Base-by-base conservation (phyloP, 108 stramenopile species). In the Discostella pseudostelligera region DNA sequence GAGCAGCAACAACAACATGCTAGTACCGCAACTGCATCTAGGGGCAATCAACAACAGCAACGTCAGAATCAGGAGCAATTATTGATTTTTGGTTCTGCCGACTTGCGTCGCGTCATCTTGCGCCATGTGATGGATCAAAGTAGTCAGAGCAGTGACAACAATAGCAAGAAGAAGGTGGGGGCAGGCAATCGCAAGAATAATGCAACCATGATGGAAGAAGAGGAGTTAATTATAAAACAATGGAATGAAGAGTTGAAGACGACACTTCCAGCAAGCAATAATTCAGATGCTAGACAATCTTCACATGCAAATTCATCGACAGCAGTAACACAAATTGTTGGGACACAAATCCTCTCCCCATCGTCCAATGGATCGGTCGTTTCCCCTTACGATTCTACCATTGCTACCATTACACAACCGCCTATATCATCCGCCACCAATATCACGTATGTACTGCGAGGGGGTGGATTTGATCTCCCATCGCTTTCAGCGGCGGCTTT, bases 381-480 rank as follows among this genome's bases (percentile, higher is more conserved):
- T 39, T 56, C 55, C 14, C 55, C 55, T 13, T 39, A 56, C 32
- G 25, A 28, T 47, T 21, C 50, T 14, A 51, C 49, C 13, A 51
- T 26, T 20, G 14, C n/a, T 14, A n/a, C 29, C 3, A 36, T 36
- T 47, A 17, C 46, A 26, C n/a, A 29, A 5, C 26, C 36, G 16
- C 22, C 43, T 32, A 62, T 8, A 43, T 60, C 17, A 29, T 47
- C 59, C 19, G 25, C 51, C 6, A 43, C 39, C 32, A 65, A 24
- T 25, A 72, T 56, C 49, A 72, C 72, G n/a, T 72, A 74, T 51
- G 46, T 74, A 11, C 65, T 74, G 0, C 74, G 66, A n/a, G 74
- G 74, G 42, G 74, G 74, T 1, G 72, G 74, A 45, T 67, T 75
- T 47, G 74, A 75, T 19, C 29, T 75, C 16, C 66, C 74, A 17